Evolutionary conservation across 2,329 filamentous ascomycete genomes (phyloP), one percentile per base, ranked within the genome.

Genomic region (Ceratocystis eucalypticola): DNA sequence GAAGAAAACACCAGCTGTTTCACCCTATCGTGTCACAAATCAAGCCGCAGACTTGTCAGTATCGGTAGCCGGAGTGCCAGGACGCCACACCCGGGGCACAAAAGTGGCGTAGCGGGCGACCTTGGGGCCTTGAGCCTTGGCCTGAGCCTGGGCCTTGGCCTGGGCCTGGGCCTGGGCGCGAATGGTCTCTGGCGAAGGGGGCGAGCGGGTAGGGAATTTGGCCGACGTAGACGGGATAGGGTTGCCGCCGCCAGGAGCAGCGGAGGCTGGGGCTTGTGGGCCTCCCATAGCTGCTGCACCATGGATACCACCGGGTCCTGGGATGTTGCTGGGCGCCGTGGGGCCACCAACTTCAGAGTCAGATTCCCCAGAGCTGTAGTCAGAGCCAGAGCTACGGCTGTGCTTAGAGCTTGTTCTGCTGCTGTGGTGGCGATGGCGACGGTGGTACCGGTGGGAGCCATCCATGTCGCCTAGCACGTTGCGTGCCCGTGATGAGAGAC

Each of bases 91-190:
- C 17, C 61, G 64, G 15, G 64, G 46, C 4, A 68, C 66, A 64
- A 65, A 68, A 48, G 63, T 48, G 41, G 59, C 66, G 62, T 65
- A 65, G 10, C 66, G 63, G 6, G 63, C 59, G 17, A 68, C 64
- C 59, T 68, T 68, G 46, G 66, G 66, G 25, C 64, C 66, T 17
- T 59, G 53, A 30, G 53, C 53, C 53, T 59, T 59, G 53, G 53
- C 53, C 17, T 59, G 25, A 33, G 28, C 53, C 53, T 59, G 53
- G 2, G 53, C 53, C 20, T 41, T 15, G 2, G 61, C 61, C n/a
- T 63, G 61, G 6, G 45, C 45, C 45, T 63, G 15, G 17, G 61
- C 45, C 44, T 63, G 61, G 28, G 61, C 25, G 22, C 25, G 25
- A 12, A 37, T 46, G 44, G 45, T 17, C n/a, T 48, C 25, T 25